Evolutionary conservation across 2,329 filamentous ascomycete genomes (phyloP).

Genomic region (Pseudohalonectria lignicola): DNA sequence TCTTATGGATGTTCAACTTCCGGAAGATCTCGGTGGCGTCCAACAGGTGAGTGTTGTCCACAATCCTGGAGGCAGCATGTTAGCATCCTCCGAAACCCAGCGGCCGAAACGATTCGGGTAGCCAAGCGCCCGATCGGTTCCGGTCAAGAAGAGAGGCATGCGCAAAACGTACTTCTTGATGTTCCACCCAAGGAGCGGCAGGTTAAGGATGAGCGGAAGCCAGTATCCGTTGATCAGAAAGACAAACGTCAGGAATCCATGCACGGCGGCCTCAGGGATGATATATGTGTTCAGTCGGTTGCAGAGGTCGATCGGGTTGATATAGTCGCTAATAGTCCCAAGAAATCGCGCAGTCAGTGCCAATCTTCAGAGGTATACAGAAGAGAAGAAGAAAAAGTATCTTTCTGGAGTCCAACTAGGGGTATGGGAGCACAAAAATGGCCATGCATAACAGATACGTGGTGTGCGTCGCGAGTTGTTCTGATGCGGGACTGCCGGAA

Average conservation of each 20-base stretch:
- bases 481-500: too few species aligned
- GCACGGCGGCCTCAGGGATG: conserved; percentile 93
- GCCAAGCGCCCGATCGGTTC: too few species aligned
- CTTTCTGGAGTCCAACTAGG: too few species aligned
- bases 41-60: conserved; percentile 92
- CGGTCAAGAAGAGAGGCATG: not conserved
- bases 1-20: conserved; percentile 98
- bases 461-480: too few species aligned
- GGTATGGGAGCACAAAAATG: too few species aligned
- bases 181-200: conserved; percentile 88
- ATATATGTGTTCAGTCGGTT: conserved; percentile 99
- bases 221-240: conserved; percentile 99
- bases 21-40: conserved; percentile 99
- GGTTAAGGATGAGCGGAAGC: conserved; percentile 82
- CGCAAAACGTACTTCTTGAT: conserved; percentile 73
- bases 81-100: too few species aligned
- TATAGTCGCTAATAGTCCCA: conserved; percentile 92
- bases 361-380: not conserved
- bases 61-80: conserved; percentile 53
- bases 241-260: conserved; percentile 84
- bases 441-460: too few species aligned
- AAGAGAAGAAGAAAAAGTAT: not conserved
- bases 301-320: conserved; percentile 99
- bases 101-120: too few species aligned
- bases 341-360: not conserved